Evolutionary conservation across 2,329 filamentous ascomycete genomes (phyloP), one percentile per base, ranked within the genome.

Genomic region (Keithomyces neogunnii): DNA sequence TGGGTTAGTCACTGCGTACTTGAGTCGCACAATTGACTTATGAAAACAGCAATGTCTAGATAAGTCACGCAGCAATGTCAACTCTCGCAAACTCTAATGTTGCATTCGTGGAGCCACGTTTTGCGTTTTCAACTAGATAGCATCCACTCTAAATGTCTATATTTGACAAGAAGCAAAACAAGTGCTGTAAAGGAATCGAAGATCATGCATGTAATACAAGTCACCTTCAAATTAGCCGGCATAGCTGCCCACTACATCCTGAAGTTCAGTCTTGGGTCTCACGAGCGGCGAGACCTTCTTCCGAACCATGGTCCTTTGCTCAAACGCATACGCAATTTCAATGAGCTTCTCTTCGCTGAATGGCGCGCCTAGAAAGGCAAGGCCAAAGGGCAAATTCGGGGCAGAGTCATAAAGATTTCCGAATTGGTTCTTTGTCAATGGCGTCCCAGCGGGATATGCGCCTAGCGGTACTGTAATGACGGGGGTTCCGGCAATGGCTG

Each of bases 311-410:
- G 67, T 84, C 57, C 72, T 68, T 67, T 85, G 82, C 69, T 88
- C 84, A 64, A 80, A 86, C 2, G 82, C 83, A 69, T 84, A 88
- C 6, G 82, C 84, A 61, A 81, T 74, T 1, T 78, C 79, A 52
- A 87, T 78, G 54, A 88, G 60, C 13, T 66, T 72, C 53, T 76
- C 77, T 63, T 88, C 84, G 36, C 71, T 76, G 68, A 79, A 87
- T 45, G 71, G 72, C 2, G 62, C 62, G 0, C 82, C 84, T 47
- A 85, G 67, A 59, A 88, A 87, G 10, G 71, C 72, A 28, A 88
- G 63, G 0, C 84, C 84, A 59, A 86, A 84, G 76, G 73, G 73
- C 29, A 81, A 62, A 29, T 78, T 77, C 0, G 82, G 81, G 1
- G 69, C 81, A 0, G 66, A 68, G 0, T 66, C 13, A 30, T 50